Evolutionary conservation across 257 asterid genomes (phyloP).

Genomic region (Lavandula angustifolia): DNA sequence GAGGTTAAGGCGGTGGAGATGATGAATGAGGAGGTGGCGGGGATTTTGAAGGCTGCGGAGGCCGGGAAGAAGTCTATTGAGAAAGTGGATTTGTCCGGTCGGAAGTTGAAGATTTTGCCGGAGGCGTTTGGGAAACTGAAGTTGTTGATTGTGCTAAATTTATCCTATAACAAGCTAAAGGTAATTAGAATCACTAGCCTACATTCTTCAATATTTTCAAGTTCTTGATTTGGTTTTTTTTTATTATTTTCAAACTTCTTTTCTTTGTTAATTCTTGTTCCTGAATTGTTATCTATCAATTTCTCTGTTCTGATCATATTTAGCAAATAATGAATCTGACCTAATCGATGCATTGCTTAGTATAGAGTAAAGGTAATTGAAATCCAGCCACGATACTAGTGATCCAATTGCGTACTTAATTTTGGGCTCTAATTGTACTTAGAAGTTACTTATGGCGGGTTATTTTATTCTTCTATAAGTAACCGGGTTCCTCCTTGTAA

Average conservation of each 20-base stretch:
- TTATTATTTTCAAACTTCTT: too few relatives aligned
- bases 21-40: constrained; percentile 50
- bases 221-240: neutral
- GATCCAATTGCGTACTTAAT: too few relatives aligned
- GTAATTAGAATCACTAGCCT: constrained; percentile 37
- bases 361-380: too few relatives aligned
- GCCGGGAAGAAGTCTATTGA: constrained; percentile 54
- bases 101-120: constrained; percentile 61
- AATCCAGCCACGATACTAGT: too few relatives aligned
- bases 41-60: constrained; percentile 61
- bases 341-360: too few relatives aligned
- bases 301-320: too few relatives aligned
- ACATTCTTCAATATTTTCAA: neutral
- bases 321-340: too few relatives aligned
- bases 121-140: constrained; percentile 72
- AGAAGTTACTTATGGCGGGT: too few relatives aligned
- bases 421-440: too few relatives aligned
- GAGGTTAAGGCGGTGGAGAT: constrained; percentile 4
- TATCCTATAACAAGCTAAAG: constrained; percentile 76
- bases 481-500: too few relatives aligned
- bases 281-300: neutral
- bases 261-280: neutral
- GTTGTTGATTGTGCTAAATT: constrained; percentile 60
- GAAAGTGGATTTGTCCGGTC: constrained; percentile 62
- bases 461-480: too few relatives aligned